Evolutionary conservation across 2,329 filamentous ascomycete genomes (phyloP), one percentile per base, ranked within the genome.

Genomic region (Neonectria punicea): DNA sequence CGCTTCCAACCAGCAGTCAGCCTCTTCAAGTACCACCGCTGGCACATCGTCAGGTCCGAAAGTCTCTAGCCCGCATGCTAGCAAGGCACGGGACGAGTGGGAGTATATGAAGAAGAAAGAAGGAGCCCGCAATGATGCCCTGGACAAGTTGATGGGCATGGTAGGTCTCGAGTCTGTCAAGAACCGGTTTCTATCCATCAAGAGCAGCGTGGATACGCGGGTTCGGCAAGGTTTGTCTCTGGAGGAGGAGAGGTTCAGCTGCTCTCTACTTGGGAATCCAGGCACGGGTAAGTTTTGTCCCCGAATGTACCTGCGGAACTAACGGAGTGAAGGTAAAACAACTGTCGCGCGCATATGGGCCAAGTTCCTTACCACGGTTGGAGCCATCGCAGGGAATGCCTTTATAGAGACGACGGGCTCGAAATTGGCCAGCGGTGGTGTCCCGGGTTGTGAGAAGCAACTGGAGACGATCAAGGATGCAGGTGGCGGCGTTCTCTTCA

Each of bases 331-430:
- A 80, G 79, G 78, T 1, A 94, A 94, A 80, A 95, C 92, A 0
- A 94, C 92, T 0, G 89, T 94, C 0, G 92, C 92, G 0, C 84
- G 92, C 0, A 78, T 92, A 0, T 94, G 93, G 62, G 90, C 87
- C 0, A 83, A 87, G 7, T 90, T 93, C 39, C 80, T 95, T 0
- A 82, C 84, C 0, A 84, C 87, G 0, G 79, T 92, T 0, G 88
- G 89, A 0, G 87, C 88, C 0, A 81, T 95, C 5, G 83, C 90
- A 0, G 90, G 91, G 0, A 75, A 76, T 9, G 63, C 69, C 2
- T 91, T 94, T 66, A 75, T 88, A 8, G 92, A 94, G 68, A 91
- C 87, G 0, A 90, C 91, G 0, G 92, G 92, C 0, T 87, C 92
- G 0, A 82, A 84, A 16, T 82, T 95, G 0, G 88, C 91, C 0